These are phyloP conservation scores for Pichia nakasei DNA, from an alignment of 805 yeast genomes.

Conservation along the genomic window DNA sequence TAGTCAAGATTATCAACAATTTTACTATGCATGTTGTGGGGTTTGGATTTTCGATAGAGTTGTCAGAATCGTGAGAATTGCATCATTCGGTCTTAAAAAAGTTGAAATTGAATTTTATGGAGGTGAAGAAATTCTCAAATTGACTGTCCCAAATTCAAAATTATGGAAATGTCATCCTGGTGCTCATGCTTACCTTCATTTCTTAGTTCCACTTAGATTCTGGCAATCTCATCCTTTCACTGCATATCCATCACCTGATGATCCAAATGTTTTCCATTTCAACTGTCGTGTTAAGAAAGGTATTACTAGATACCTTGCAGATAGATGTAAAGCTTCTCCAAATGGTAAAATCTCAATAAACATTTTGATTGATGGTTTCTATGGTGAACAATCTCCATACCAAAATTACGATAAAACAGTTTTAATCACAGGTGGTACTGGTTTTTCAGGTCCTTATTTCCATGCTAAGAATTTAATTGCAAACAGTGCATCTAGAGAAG, in stretches of 20 bases:
- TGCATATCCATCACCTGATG: conserved; percentile 30
- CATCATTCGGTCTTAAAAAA: conserved; percentile 22
- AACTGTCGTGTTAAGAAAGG: conserved; percentile 51
- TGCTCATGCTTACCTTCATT: conserved; percentile 50
- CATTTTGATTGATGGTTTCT: conserved; percentile 59
- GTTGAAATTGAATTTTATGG: conserved; percentile 19
- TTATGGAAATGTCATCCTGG: conserved; percentile 50
- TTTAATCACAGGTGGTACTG: conserved; percentile 67
- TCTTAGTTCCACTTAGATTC: conserved; percentile 41
- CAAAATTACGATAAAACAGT: conserved; percentile 45
- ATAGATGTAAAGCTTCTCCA: conserved; percentile 20
- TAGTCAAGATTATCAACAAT: conserved; percentile 25
- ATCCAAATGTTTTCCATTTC: conserved; percentile 31
- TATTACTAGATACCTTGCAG: conserved; percentile 36
- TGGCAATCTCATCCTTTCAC: conserved; percentile 64
- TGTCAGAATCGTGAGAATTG: conserved; percentile 33
- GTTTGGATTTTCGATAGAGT: conserved; percentile 49
- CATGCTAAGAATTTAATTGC: conserved; percentile 30
- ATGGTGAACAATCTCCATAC: conserved; percentile 49
- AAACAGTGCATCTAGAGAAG: conserved; percentile 24
- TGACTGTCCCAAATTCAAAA: conserved; percentile 36
- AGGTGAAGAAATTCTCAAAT: conserved; percentile 41
- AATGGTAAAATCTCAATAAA: conserved; percentile 20
- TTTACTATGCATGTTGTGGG: conserved; percentile 31
- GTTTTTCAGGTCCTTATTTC: conserved; percentile 52